phyloP scores from a whole-genome alignment of 345 rosid genomes.

The Eutrema heterophyllum region DNA sequence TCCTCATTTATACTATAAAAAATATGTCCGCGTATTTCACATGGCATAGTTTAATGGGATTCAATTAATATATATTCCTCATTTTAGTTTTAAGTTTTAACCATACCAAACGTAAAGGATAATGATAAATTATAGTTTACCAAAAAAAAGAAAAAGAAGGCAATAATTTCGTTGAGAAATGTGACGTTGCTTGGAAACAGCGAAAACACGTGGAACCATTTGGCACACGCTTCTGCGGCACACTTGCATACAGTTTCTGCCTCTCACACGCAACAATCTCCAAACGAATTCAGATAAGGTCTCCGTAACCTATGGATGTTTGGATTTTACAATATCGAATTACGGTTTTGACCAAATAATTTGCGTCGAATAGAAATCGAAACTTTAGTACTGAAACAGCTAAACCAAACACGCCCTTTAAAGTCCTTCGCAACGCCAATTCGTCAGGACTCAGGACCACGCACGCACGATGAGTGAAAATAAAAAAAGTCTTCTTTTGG shows the following conservation, averaged over 20 bases:
- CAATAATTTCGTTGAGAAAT: not conserved
- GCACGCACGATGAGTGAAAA: conserved; percentile 23
- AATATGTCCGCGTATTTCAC: not conserved
- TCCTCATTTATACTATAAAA: not conserved
- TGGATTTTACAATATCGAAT: not conserved
- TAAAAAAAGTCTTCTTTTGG: not conserved
- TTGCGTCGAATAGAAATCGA: too few relatives aligned
- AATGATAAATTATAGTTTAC: too few relatives aligned
- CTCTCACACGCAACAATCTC: conserved; percentile 9
- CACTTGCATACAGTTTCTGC: not conserved
- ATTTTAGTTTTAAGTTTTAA: not conserved
- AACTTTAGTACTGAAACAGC: not conserved
- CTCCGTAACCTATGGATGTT: not conserved
- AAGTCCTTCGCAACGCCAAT: not conserved
- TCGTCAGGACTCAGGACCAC: conserved; percentile 13
- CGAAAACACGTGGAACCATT: conserved; percentile 20
- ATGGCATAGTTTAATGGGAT: not conserved
- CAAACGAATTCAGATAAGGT: not conserved
- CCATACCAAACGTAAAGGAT: not conserved
- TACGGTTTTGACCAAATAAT: not conserved
- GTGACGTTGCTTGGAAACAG: conserved; percentile 14
- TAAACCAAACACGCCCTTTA: not conserved
- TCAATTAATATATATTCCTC: not conserved
- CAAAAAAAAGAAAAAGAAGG: too few relatives aligned
- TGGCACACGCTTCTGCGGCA: conserved; percentile 1